These are phyloP conservation scores for Trichoderma citrinoviride DNA, from an alignment of 2,329 filamentous ascomycete species.

Conservation along the genomic window DNA sequence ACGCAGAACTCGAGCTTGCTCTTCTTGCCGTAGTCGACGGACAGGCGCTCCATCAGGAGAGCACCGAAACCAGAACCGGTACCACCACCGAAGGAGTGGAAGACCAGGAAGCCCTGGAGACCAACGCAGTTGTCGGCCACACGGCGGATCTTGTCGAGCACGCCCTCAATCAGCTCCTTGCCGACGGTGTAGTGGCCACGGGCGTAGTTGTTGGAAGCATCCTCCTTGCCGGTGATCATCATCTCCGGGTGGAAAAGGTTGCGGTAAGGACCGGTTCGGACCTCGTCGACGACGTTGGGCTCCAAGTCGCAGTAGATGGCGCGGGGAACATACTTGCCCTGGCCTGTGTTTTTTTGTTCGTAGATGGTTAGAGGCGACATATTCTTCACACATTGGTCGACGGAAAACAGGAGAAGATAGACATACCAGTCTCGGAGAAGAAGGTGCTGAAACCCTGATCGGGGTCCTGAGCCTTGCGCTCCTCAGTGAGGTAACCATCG, in stretches of 20 bases:
- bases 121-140: slow-evolving; percentile 97
- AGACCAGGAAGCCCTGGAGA: slow-evolving; percentile 98
- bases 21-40: slow-evolving; percentile 99
- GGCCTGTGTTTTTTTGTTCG: slow-evolving; percentile 59
- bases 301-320: slow-evolving; percentile 99
- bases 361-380: background rate
- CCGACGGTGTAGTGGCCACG: slow-evolving; percentile 99
- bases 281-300: slow-evolving; percentile 98
- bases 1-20: slow-evolving; percentile 99
- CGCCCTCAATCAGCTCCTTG: slow-evolving; percentile 98
- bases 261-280: slow-evolving; percentile 95
- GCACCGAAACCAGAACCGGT: slow-evolving; percentile 98
- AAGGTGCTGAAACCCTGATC: slow-evolving; percentile 99
- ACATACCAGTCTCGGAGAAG: slow-evolving; percentile 97
- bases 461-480: slow-evolving; percentile 88
- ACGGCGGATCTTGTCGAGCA: slow-evolving; percentile 94
- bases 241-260: slow-evolving; percentile 97
- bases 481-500: slow-evolving; percentile 97
- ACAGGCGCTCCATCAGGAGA: slow-evolving; percentile 97
- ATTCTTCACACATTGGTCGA: background rate
- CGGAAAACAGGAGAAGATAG: background rate
- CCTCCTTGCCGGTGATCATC: slow-evolving; percentile 99
- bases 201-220: slow-evolving; percentile 99
- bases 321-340: slow-evolving; percentile 98
- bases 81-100: slow-evolving; percentile 99